Percentiles rank a stretch among this genome's conserved stretches.
These are phyloP conservation scores for Cephaloascus albidus DNA, from an alignment of 805 yeast genomes.

Conservation along the genomic window DNA sequence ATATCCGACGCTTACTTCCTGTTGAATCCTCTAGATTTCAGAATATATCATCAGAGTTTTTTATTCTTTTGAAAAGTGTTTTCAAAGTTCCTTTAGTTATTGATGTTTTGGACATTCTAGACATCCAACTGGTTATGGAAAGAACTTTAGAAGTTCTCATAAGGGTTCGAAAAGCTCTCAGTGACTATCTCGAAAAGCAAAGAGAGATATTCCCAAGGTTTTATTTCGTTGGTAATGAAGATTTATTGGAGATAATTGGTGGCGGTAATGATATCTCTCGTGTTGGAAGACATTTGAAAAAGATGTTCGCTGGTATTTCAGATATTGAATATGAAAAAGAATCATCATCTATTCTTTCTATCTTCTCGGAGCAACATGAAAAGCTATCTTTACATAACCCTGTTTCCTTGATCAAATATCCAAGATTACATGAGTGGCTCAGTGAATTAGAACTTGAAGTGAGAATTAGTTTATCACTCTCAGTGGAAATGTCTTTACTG, in stretches of 20 bases:
- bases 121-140: conserved; percentile 34
- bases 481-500: conserved; percentile 20
- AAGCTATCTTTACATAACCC: conserved; percentile 27
- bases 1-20: conserved; percentile 56
- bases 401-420: conserved; percentile 29
- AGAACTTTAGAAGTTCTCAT: conserved; percentile 45
- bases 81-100: conserved; percentile 40
- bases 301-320: conserved; percentile 63
- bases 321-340: conserved; percentile 25
- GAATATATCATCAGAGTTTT: conserved; percentile 52
- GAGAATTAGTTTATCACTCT: conserved; percentile 33
- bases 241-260: conserved; percentile 75
- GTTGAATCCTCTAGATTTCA: conserved; percentile 60
- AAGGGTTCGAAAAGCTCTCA: conserved; percentile 54
- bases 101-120: conserved; percentile 45
- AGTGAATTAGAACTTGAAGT: conserved; percentile 44
- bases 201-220: conserved; percentile 72
- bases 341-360: conserved; percentile 26
- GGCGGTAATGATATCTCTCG: conserved; percentile 34
- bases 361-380: conserved; percentile 65
- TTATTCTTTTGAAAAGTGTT: conserved; percentile 37
- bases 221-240: conserved; percentile 87
- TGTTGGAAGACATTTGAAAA: conserved; percentile 51
- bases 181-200: conserved; percentile 74
- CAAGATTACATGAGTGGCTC: conserved; percentile 55